Evolutionary conservation across 768 basidiomycete genomes (phyloP), one percentile per base, ranked within the genome.

Genomic region (Rickenella mellea): DNA sequence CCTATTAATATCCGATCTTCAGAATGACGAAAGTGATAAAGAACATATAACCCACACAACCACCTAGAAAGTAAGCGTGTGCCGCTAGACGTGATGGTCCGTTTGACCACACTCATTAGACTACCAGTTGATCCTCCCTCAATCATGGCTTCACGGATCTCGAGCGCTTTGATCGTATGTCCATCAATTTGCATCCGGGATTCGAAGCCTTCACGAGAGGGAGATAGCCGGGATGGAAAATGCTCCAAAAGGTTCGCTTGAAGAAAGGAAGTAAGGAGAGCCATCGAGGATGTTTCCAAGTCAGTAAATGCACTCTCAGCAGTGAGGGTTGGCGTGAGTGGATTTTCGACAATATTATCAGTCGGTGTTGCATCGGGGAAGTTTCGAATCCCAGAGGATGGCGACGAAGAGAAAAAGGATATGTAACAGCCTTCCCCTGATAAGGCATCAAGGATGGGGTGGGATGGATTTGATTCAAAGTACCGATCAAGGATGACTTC

Each of bases 181-280:
- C 83, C 73, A 55, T 93, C 90, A 43, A 93, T 87, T 50, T 89
- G 83, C 86, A 93, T 88, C n/a, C 80, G 69, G 20, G 68, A 64
- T 21, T 66, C 55, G 12, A 58, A 47, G 14, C 58, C 66, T 57
- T 90, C 84, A 48, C 68, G 73, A 31, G 64, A 68, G 0, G 86
- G 83, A 20, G 58, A 54, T 20, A 69, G 64, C 20, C 87, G 68
- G 15, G 55, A 54, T 10, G 89, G 88, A 79, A 83, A 85, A 53
- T 81, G 72, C 38, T 90, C 89, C 52, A 91, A 59, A 20, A 92
- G 70, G 51, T 83, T 80, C 31, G 62, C 65, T 48, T 66, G 71
- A 45, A 91, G 67, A 57, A 77, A 89, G 2, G 63, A 60, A 6
- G 79, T 81, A 22, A 91, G 67, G 11, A 88, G 61, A 35, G 59